Evolutionary conservation across 2,329 filamentous ascomycete genomes (phyloP), one percentile per base, ranked within the genome.

Genomic region (Pseudocercospora vitis): DNA sequence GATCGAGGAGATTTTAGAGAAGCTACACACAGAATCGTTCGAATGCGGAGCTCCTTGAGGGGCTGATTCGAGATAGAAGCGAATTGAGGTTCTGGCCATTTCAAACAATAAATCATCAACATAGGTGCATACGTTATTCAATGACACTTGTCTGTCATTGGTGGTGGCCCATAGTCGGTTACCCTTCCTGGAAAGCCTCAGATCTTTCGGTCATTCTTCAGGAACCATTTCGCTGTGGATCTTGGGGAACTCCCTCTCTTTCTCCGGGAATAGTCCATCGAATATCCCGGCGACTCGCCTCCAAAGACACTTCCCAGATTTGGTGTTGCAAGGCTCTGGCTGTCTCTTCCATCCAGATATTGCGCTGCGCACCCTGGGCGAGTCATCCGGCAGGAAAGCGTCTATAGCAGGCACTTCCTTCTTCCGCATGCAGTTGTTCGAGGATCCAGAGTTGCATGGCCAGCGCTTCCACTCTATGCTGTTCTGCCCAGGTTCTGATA

Each of bases 1-100:
- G 50, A 53, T 47, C 48, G 50, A 4, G n/a, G n/a, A 29, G 56
- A 52, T 18, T 59, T 59, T 32, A 46, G 47, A n/a, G 45, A 48
- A 12, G 55, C 56, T 3, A 56, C 53, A 8, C 23, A 48, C 32
- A 33, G 58, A 14, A 61, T 57, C 24, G 28, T 58, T 24, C 40
- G 28, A 3, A 24, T 58, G 45, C 40, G 53, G 33, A 53, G 50
- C 11, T 23, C 37, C 4, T 21, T 42, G 2, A 26, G 35, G 11
- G 35, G 18, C n/a, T 40, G 35, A 40, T 8, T 7, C 14, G n/a
- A 21, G 7, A 24, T 42, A 12, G 6, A 9, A n/a, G n/a, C n/a
- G n/a, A n/a, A n/a, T n/a, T n/a, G n/a, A n/a, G n/a, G n/a, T n/a
- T n/a, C n/a, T n/a, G n/a, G n/a, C n/a, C n/a, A n/a, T n/a, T n/a